Base-by-base conservation (phyloP, 2,329 filamentous ascomycete genomes). In the Ilyonectria sp. region DNA sequence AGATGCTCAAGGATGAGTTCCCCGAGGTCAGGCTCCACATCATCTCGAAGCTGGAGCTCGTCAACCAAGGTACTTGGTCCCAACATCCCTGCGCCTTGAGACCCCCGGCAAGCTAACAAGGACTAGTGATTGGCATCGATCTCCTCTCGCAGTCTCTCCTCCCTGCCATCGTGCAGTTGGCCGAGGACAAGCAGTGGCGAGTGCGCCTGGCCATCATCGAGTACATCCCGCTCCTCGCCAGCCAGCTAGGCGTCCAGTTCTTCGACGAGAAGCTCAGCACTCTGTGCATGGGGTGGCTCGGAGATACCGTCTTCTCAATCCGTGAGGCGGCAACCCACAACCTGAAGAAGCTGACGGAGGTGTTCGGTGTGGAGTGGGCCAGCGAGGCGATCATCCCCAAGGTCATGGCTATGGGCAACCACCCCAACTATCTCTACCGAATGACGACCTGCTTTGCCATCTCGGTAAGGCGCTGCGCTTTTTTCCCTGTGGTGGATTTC, bases 401-500 rank as follows among this genome's bases (percentile, higher is more conserved):
- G 86, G 96, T 99, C 72, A 96, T 97, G 89, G 93, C 93, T 43
- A 98, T 99, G 96, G 96, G 96, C 67, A 93, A 94, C 79, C 96
- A 99, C 81, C 94, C 95, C 69, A 99, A 99, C 85, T 99, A 99
- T 81, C 92, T 99, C 60, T 99, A 99, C 88, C 90, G 96, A 80
- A 99, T 99, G 96, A 99, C 96, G 10, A 99, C 96, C n/a, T 98
- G 95, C 85, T 99, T 99, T 81, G 96, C 96, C 69, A 97, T 99
- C 74, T 95, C 94, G 76, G 96, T 99, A 88, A 86, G 93, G 89
- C 8, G 60, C 29, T 29, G 10, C 2, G 6, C 9, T 7, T 11
- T n/a, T 43, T 43, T 31, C 54, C 49, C n/a, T 33, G 44, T 23
- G 2, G n/a, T 17, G n/a, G 31, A 17, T 21, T 37, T 35, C 6